Conservation (phyloP, 2,329 filamentous ascomycete species). For the Sclerotinia spermophila region DNA sequence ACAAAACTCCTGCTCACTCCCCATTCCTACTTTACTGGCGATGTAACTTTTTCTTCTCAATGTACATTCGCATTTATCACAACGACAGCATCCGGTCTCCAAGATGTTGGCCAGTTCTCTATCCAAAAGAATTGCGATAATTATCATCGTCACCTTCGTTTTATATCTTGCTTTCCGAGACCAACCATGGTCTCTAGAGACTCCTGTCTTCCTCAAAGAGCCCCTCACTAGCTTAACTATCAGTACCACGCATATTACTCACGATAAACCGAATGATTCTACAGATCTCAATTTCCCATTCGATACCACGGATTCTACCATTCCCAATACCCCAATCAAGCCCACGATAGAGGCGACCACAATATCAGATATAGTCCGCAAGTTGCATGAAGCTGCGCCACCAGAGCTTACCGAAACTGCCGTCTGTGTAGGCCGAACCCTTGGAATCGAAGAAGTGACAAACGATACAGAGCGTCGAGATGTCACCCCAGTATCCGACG, state of each 20-base stretch:
- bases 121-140: background rate
- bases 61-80: background rate
- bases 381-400: background rate
- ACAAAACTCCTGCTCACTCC: background rate
- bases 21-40: background rate
- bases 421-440: background rate
- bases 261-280: background rate
- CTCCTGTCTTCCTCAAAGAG: background rate
- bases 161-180: background rate
- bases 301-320: background rate
- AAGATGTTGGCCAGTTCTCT: conserved; percentile 7
- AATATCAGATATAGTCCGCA: background rate
- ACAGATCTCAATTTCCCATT: too few relatives aligned
- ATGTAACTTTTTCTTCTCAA: background rate
- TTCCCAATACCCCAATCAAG: too few relatives aligned
- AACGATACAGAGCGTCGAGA: conserved; percentile 8
- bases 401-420: background rate
- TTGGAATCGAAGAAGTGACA: conserved; percentile 6
- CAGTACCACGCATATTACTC: background rate
- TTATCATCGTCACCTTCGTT: background rate
- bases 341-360: too few relatives aligned
- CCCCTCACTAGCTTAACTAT: background rate
- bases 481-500: conserved; percentile 10
- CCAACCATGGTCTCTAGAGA: conserved; percentile 8
- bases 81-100: background rate